Base-by-base conservation (phyloP, 2,329 filamentous ascomycete species). In the Xylariaceae sp. region DNA sequence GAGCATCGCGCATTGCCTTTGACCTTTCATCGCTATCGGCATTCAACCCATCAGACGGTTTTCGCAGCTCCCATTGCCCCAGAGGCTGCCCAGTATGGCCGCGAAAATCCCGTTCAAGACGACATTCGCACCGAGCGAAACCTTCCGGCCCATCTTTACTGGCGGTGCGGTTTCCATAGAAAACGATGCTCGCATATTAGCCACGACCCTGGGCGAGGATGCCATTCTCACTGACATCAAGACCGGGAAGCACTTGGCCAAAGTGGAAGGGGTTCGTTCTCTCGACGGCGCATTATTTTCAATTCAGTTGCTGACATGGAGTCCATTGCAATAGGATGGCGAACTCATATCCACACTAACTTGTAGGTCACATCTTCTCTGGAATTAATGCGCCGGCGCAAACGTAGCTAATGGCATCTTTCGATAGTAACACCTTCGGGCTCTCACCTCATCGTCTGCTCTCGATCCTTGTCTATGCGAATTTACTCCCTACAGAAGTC, bases 391-490 rank as follows among this genome's bases (percentile, higher is more conserved):
- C 48, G 59, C 35, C 37, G 3, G 10, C 45, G 59, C 39, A 35
- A 4, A 8, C n/a, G 7, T 37, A 49, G 48, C 70, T 73, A 13
- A 67, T 70, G 35, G 11, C 53, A 11, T 42, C 51, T 53, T 11
- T 13, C 23, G 18, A 67, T n/a, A 91, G 88, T 99, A 67, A 95
- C 93, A 0, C 92, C 92, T 0, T 90, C 89, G 62, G 91, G 87
- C 7, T 92, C 90, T 30, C 91, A 97, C 74, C 82, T 97, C 57
- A 86, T 96, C 65, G 78, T 95, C 67, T 97, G 92, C 77, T 99
- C 94, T 15, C 87, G 93, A 66, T 97, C 93, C n/a, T 81, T 97
- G 57, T 92, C 92, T 5, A 95, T 97, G 92, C 88, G 90, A 71
- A 92, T 97, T 66, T 97, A 90, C 76, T 77, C 88, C 15, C 80